A percentile compares a stretch with the other conserved stretches of the same genome.
phyloP scores from a whole-genome alignment of 2,329 filamentous ascomycete species.

The Davidsoniella eucalypti region DNA sequence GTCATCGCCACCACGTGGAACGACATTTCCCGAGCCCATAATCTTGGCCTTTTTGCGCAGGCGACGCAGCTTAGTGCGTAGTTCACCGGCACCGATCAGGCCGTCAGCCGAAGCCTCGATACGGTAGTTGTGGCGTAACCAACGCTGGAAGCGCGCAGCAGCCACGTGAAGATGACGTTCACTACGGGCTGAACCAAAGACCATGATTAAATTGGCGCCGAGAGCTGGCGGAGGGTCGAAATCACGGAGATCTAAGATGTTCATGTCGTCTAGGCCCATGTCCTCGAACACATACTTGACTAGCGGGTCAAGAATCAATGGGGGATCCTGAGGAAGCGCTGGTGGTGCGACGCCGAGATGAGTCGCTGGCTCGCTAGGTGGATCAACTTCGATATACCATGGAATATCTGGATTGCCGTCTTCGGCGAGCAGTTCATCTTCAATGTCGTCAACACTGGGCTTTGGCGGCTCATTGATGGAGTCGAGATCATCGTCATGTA shows the following conservation, averaged over 20 bases:
- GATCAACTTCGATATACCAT: constrained; percentile 75
- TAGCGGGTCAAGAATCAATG: constrained; percentile 53
- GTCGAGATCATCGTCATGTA: not conserved
- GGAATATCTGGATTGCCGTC: constrained; percentile 30
- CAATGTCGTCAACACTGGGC: constrained; percentile 13
- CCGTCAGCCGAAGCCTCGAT: constrained; percentile 71
- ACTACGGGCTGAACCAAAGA: constrained; percentile 78
- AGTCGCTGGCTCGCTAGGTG: constrained; percentile 33
- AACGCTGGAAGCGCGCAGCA: constrained; percentile 76
- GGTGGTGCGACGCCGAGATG: constrained; percentile 33
- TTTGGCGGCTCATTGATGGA: not conserved
- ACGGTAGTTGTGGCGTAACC: constrained; percentile 57
- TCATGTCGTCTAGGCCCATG: constrained; percentile 69
- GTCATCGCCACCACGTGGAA: constrained; percentile 53
- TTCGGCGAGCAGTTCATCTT: constrained; percentile 9
- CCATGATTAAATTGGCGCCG: constrained; percentile 78
- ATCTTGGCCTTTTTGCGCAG: constrained; percentile 70
- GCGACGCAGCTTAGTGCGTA: constrained; percentile 71
- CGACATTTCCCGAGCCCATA: constrained; percentile 54
- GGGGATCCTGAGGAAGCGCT: constrained; percentile 48
- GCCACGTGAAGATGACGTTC: constrained; percentile 88
- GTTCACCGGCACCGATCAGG: constrained; percentile 72
- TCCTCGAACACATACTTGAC: constrained; percentile 68
- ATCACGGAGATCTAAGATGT: constrained; percentile 64
- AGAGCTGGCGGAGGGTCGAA: constrained; percentile 78